These are phyloP conservation scores for Daphne laureola DNA, from an alignment of 441 rosid genomes.

Conservation along the genomic window DNA sequence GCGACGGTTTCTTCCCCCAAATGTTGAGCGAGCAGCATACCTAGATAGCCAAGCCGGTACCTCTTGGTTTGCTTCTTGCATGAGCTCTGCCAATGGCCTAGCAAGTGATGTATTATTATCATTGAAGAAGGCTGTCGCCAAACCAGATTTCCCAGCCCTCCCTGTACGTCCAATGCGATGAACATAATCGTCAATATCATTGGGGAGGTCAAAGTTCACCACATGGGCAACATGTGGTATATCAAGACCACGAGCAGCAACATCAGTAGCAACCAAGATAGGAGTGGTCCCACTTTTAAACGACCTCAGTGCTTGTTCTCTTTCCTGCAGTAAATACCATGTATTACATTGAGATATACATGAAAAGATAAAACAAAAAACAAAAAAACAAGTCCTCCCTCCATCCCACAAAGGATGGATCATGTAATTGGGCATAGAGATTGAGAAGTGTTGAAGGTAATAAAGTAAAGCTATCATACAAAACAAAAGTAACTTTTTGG, in stretches of 20 bases:
- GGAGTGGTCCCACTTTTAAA: conserved; percentile 56
- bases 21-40: conserved; percentile 39
- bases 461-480: not conserved
- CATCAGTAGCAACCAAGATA: conserved; percentile 55
- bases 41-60: conserved; percentile 53
- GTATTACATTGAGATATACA: not conserved
- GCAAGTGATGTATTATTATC: conserved; percentile 37
- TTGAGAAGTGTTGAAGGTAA: too few relatives aligned
- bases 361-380: not conserved
- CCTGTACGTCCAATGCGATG: conserved; percentile 66
- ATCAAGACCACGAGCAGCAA: conserved; percentile 61
- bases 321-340: conserved; percentile 31
- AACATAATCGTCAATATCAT: conserved; percentile 55
- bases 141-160: conserved; percentile 49
- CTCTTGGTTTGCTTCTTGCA: conserved; percentile 65
- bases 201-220: conserved; percentile 60
- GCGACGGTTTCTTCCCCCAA: conserved; percentile 33
- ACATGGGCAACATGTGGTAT: conserved; percentile 61
- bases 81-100: conserved; percentile 43
- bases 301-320: conserved; percentile 50
- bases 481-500: too few relatives aligned
- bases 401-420: too few relatives aligned
- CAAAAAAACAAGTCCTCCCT: too few relatives aligned
- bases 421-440: too few relatives aligned
- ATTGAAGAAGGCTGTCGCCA: conserved; percentile 59